These are phyloP conservation scores for Papilionanthe hybrid DNA, from an alignment of 116 monocot genomes.

Conservation along the genomic window DNA sequence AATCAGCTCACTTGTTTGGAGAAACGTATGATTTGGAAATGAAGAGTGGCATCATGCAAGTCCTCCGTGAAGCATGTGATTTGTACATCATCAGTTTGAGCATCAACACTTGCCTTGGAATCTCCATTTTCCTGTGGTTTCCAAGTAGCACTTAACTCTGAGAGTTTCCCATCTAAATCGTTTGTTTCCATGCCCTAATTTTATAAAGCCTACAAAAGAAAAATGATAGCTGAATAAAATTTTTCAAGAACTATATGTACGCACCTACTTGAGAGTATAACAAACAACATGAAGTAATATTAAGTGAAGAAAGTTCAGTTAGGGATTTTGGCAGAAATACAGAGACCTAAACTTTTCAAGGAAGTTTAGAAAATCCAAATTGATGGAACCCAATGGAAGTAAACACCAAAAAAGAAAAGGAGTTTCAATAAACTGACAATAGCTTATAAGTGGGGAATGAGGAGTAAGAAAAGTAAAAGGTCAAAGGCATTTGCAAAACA, in stretches of 20 bases:
- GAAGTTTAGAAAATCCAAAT: no score
- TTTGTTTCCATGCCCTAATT: neutral
- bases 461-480: no score
- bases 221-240: neutral
- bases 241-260: neutral
- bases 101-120: slow-evolving; percentile 8
- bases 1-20: slow-evolving; percentile 46
- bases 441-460: no score
- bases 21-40: slow-evolving; percentile 71
- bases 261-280: neutral
- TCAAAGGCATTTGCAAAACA: no score
- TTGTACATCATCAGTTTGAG: slow-evolving; percentile 29
- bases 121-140: slow-evolving; percentile 6
- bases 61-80: slow-evolving; percentile 71
- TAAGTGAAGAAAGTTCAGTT: neutral
- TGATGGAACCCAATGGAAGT: no score
- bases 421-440: no score
- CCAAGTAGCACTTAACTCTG: neutral
- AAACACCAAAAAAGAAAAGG: no score
- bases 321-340: neutral
- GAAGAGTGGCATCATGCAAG: slow-evolving; percentile 46
- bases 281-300: neutral
- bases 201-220: neutral
- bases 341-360: neutral
- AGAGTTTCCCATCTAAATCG: slow-evolving; percentile 6